These are phyloP conservation scores for Urtica urens DNA, from an alignment of 306 rosid genomes.

Conservation along the genomic window DNA sequence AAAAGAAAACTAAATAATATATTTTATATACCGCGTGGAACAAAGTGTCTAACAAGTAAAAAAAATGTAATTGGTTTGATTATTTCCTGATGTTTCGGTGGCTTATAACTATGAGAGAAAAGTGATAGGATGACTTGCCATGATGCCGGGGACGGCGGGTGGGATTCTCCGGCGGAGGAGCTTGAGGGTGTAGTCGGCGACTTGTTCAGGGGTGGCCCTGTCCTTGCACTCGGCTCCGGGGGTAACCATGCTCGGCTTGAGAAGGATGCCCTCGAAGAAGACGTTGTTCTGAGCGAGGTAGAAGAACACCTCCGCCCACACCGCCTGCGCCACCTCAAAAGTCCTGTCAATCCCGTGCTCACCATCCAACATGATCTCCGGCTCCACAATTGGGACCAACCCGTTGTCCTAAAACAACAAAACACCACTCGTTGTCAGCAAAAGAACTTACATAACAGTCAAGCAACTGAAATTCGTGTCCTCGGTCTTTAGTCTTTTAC, in stretches of 20 bases:
- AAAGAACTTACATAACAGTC: conserved; percentile 5
- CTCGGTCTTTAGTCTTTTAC: conserved; percentile 24
- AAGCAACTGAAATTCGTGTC: neutral
- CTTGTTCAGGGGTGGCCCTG: conserved; percentile 55
- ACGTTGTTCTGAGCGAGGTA: conserved; percentile 91
- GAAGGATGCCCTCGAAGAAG: conserved; percentile 79
- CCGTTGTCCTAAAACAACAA: conserved; percentile 43
- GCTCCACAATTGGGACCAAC: conserved; percentile 92
- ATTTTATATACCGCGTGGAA: too few species aligned
- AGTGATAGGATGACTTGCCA: conserved; percentile 36
- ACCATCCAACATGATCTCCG: conserved; percentile 95
- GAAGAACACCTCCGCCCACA: conserved; percentile 94
- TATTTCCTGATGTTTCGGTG: too few species aligned
- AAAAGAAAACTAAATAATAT: too few species aligned
- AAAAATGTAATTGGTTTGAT: too few species aligned
- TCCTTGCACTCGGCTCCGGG: conserved; percentile 89
- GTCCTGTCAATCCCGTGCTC: conserved; percentile 78
- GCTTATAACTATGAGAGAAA: neutral
- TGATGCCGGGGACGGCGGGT: conserved; percentile 93
- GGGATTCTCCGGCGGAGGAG: conserved; percentile 84
- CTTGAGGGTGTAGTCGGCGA: conserved; percentile 75
- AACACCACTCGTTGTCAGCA: too few species aligned
- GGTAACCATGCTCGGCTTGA: conserved; percentile 98
- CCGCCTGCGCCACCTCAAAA: conserved; percentile 69
- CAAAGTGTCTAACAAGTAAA: too few species aligned